These are phyloP conservation scores for Aspergillus steynii DNA, from an alignment of 495 filamentous ascomycete genomes.

Conservation along the genomic window DNA sequence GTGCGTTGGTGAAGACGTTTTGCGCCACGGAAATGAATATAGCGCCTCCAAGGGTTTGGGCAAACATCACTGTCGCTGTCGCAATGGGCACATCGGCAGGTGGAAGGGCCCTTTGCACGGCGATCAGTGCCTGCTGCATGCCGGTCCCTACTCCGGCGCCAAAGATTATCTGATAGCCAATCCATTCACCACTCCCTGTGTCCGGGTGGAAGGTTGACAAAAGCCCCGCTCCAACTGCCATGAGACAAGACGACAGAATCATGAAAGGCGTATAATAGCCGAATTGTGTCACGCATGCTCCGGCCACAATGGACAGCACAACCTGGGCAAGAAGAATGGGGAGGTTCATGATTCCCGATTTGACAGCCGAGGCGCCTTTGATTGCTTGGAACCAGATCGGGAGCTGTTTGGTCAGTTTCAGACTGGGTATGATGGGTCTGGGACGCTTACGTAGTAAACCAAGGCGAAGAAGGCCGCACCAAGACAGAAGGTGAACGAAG, in stretches of 20 bases:
- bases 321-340: conserved; percentile 55
- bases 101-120: neutral
- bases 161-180: no score
- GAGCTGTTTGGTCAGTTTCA: neutral
- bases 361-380: conserved; percentile 57
- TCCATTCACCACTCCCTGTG: no score
- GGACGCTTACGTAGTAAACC: neutral
- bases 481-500: neutral
- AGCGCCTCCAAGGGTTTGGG: neutral
- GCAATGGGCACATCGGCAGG: neutral
- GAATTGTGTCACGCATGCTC: neutral
- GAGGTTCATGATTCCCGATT: conserved; percentile 66
- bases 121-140: neutral
- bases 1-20: neutral
- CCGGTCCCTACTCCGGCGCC: neutral
- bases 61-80: neutral
- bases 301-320: neutral
- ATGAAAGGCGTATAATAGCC: neutral
- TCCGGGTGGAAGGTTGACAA: no score
- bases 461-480: neutral
- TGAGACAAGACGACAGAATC: neutral
- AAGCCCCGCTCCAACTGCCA: neutral
- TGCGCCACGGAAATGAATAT: neutral
- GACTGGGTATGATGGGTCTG: neutral
- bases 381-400: conserved; percentile 80